Percentiles rank a stretch among this genome's conserved stretches.
Conservation (phyloP, 1,284 basidiomycete genomes). For the Moesziomyces antarcticus region DNA sequence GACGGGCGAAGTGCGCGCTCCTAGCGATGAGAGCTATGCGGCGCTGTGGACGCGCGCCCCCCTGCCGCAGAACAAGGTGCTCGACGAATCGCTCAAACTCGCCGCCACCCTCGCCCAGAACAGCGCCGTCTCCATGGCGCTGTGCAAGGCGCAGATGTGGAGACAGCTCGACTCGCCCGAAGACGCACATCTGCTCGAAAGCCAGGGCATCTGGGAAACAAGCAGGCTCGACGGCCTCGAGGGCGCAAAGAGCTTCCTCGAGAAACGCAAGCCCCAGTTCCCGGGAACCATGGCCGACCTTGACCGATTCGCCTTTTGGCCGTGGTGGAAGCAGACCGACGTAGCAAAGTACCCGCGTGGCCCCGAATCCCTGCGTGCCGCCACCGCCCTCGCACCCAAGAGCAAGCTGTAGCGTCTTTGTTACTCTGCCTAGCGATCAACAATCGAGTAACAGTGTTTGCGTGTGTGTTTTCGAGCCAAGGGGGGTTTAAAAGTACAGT, state of each 20-base stretch:
- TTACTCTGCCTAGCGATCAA: not conserved
- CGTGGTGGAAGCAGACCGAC: slow-evolving; percentile 57
- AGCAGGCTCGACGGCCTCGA: slow-evolving; percentile 45
- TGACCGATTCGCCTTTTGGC: slow-evolving; percentile 52
- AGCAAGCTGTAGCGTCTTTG: slow-evolving; percentile 18
- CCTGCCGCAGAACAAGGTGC: slow-evolving; percentile 36
- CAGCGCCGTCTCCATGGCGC: slow-evolving; percentile 51
- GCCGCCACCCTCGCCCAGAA: slow-evolving; percentile 50
- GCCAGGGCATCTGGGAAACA: slow-evolving; percentile 48
- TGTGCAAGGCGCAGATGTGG: slow-evolving; percentile 56
- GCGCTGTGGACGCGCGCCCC: slow-evolving; percentile 38
- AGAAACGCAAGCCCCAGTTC: slow-evolving; percentile 49
- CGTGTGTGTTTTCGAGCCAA: not conserved
- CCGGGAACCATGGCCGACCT: slow-evolving; percentile 43
- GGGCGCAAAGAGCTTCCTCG: slow-evolving; percentile 52
- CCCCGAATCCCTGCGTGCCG: slow-evolving; percentile 29
- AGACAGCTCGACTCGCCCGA: slow-evolving; percentile 43
- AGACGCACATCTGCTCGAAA: slow-evolving; percentile 52
- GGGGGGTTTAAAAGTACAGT: not conserved
- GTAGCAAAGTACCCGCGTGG: slow-evolving; percentile 21
- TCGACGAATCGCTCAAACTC: slow-evolving; percentile 33
- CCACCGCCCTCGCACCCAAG: slow-evolving; percentile 4
- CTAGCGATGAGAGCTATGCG: slow-evolving; percentile 26
- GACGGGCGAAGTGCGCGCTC: slow-evolving; percentile 47
- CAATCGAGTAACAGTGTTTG: not conserved